Conservation (phyloP, 495 filamentous ascomycete genomes). For the Daldinia caldariorum region DNA sequence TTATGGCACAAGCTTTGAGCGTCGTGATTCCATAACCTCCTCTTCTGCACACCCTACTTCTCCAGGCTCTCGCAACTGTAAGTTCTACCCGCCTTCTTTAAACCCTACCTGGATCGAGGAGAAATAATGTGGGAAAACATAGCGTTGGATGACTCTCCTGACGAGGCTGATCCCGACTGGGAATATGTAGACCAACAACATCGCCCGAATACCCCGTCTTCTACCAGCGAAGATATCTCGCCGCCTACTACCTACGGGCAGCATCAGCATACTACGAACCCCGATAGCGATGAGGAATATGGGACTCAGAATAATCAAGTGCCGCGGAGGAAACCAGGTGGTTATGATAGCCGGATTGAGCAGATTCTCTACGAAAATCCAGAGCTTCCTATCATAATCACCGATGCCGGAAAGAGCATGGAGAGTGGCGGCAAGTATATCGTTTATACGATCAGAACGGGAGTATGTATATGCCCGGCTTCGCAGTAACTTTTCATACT, state of each 20-base stretch:
- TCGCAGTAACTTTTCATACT: slow-evolving; percentile 29
- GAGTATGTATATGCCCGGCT: slow-evolving; percentile 64
- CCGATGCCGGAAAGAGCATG: slow-evolving; percentile 91
- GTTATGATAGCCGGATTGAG: slow-evolving; percentile 94
- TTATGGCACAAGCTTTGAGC: slow-evolving; percentile 85
- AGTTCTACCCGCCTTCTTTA: slow-evolving; percentile 36
- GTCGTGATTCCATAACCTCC: slow-evolving; percentile 79
- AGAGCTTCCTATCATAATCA: slow-evolving; percentile 87
- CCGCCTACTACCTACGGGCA: slow-evolving; percentile 43
- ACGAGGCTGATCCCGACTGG: slow-evolving; percentile 58
- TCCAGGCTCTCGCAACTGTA: slow-evolving; percentile 63
- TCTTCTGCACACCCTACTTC: slow-evolving; percentile 74
- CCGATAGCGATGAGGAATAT: slow-evolving; percentile 60
- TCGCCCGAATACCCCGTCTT: slow-evolving; percentile 54
- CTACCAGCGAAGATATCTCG: slow-evolving; percentile 54
- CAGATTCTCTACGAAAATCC: slow-evolving; percentile 96
- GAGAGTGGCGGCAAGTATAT: slow-evolving; percentile 91
- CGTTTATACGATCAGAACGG: slow-evolving; percentile 95
- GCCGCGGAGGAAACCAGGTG: slow-evolving; percentile 76
- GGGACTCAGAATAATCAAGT: slow-evolving; percentile 65
- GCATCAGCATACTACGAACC: slow-evolving; percentile 43
- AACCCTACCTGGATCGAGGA: slow-evolving; percentile 21
- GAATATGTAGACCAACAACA: slow-evolving; percentile 53
- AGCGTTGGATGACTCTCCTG: slow-evolving; percentile 45
- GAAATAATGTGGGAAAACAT: slow-evolving; percentile 51